These are phyloP conservation scores for Brettanomyces nanus DNA, from an alignment of 805 yeast species.

Conservation along the genomic window DNA sequence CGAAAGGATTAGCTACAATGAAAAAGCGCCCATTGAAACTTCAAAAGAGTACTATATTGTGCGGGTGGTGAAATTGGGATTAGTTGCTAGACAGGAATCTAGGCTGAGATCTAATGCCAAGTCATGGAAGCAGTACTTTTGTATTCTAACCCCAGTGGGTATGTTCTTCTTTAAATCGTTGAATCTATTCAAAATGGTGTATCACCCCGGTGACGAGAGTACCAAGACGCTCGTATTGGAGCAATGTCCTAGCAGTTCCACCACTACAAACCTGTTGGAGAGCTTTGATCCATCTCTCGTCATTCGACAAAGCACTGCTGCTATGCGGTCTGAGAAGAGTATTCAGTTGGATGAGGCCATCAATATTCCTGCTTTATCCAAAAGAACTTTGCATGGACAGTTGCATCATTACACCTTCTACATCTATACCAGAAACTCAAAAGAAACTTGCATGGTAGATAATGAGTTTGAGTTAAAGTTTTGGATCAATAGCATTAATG, in stretches of 20 bases:
- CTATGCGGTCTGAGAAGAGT: constrained; percentile 20
- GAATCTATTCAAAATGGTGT: constrained; percentile 27
- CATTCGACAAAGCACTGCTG: constrained; percentile 21
- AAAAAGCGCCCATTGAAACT: neutral
- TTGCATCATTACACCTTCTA: constrained; percentile 23
- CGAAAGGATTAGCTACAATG: constrained; percentile 7
- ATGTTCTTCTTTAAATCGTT: constrained; percentile 36
- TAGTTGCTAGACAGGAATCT: constrained; percentile 32
- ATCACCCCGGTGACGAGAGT: constrained; percentile 8
- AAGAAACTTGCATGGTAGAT: constrained; percentile 33
- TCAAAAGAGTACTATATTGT: constrained; percentile 21
- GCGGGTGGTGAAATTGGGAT: constrained; percentile 33
- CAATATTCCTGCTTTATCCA: constrained; percentile 4
- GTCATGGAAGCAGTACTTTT: constrained; percentile 38
- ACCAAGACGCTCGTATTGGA: constrained; percentile 22
- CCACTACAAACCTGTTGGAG: constrained; percentile 15
- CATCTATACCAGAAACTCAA: constrained; percentile 33
- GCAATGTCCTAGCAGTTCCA: constrained; percentile 13
- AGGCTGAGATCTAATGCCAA: constrained; percentile 19
- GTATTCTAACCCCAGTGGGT: constrained; percentile 43
- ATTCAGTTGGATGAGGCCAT: constrained; percentile 17
- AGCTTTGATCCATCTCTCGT: constrained; percentile 19
- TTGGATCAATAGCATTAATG: constrained; percentile 54
- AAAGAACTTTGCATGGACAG: neutral
- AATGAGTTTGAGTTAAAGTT: constrained; percentile 39